Evolutionary conservation across 2,329 filamentous ascomycete species (phyloP).

Genomic region (Chaetomium sp.): DNA sequence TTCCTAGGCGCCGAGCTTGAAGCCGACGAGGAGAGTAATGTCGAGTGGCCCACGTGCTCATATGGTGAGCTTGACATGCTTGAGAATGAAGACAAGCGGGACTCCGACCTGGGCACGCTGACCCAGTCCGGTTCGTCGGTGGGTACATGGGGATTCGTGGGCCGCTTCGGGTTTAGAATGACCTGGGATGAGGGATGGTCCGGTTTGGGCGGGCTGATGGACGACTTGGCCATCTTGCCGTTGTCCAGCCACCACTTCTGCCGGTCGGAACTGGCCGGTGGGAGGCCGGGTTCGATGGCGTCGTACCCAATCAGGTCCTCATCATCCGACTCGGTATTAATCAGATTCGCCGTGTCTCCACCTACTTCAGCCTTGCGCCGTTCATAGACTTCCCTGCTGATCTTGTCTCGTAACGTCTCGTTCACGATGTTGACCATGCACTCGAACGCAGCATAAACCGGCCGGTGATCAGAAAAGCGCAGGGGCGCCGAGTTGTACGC

Average conservation of each 20-base stretch:
- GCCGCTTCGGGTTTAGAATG: conserved; percentile 64
- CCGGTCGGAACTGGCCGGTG: conserved; percentile 60
- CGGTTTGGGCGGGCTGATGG: conserved; percentile 55
- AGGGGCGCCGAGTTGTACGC: conserved; percentile 78
- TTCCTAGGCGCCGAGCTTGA: conserved; percentile 43
- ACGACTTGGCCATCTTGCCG: conserved; percentile 68
- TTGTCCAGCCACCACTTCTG: conserved; percentile 66
- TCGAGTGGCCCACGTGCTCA: conserved; percentile 50
- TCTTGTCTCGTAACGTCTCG: conserved; percentile 61
- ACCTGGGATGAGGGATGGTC: conserved; percentile 44
- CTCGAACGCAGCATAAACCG: conserved; percentile 84
- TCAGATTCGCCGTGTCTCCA: conserved; percentile 51
- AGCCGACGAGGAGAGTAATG: conserved; percentile 38
- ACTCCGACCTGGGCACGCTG: conserved; percentile 49
- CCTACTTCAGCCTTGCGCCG: conserved; percentile 62
- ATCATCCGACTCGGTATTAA: conserved; percentile 58
- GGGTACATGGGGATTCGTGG: conserved; percentile 73
- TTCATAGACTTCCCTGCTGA: conserved; percentile 70
- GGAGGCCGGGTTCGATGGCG: conserved; percentile 70
- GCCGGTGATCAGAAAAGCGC: conserved; percentile 90
- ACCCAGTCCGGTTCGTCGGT: conserved; percentile 83
- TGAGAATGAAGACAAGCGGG: conserved; percentile 47
- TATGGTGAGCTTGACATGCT: conserved; percentile 55
- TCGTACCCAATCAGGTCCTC: conserved; percentile 79
- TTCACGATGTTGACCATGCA: conserved; percentile 77